These are phyloP conservation scores for Murraya koenigii DNA, from an alignment of 345 rosid species.

Conservation along the genomic window DNA sequence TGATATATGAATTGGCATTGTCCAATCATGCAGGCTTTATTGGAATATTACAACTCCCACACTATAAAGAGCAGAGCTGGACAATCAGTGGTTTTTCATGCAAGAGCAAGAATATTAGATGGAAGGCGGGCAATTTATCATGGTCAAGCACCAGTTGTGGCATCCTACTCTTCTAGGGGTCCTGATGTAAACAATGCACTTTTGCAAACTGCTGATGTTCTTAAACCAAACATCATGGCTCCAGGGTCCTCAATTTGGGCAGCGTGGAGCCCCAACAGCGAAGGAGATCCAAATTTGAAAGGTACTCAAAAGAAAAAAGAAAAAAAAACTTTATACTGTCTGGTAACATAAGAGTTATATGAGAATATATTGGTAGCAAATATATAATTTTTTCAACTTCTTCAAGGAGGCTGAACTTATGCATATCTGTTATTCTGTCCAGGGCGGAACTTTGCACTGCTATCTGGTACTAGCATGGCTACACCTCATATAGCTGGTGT, in stretches of 20 bases:
- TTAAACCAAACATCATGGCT: slow-evolving; percentile 51
- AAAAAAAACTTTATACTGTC: neutral
- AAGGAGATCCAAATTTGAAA: slow-evolving; percentile 39
- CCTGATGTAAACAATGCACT: slow-evolving; percentile 47
- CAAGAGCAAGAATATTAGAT: slow-evolving; percentile 43
- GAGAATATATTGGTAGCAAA: neutral
- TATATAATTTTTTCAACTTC: neutral
- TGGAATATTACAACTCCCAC: slow-evolving; percentile 41
- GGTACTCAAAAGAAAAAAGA: slow-evolving; percentile 19
- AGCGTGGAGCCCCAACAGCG: slow-evolving; percentile 45
- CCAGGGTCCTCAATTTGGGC: slow-evolving; percentile 57
- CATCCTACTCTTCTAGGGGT: slow-evolving; percentile 50
- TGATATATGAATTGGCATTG: neutral
- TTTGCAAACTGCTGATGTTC: slow-evolving; percentile 46
- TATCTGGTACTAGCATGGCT: slow-evolving; percentile 50
- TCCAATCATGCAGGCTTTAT: slow-evolving; percentile 33
- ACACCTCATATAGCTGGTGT: slow-evolving; percentile 49
- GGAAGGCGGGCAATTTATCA: slow-evolving; percentile 41
- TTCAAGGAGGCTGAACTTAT: slow-evolving; percentile 1
- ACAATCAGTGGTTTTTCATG: slow-evolving; percentile 29
- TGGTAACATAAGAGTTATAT: neutral
- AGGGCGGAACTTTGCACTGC: slow-evolving; percentile 45
- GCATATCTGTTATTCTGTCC: slow-evolving; percentile 5
- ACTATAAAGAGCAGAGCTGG: slow-evolving; percentile 34
- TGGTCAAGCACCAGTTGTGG: slow-evolving; percentile 40